Evolutionary conservation across 805 yeast species (phyloP), one percentile per base, ranked within the genome.

Genomic region (Monosporozyma solicola): DNA sequence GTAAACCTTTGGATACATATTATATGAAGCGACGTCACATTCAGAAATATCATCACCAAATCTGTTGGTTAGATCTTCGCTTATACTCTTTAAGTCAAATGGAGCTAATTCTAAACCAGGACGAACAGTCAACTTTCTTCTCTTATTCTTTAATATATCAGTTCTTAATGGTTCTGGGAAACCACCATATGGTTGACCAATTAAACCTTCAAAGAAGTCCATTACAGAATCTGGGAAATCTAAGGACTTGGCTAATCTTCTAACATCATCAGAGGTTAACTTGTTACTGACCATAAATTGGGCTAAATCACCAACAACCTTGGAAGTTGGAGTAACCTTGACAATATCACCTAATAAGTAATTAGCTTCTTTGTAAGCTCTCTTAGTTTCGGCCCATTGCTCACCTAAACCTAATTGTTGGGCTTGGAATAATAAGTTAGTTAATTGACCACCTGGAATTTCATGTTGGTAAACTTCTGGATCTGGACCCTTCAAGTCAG

Each of bases 171-270:
- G 99, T 75, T 94, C 99, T 55, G 99, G 99, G 96, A 94, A 94
- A 8, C 99, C 99, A 61, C 99, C 99, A 69, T 88, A 89, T 66
- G 99, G 99, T 61, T 94, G 94, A 69, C 99, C 99, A 87, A 94
- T 94, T 70, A 94, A 80, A 64, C 99, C 99, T 77, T 94, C 96
- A 80, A 94, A 90, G 82, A 94, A 94, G 73, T 94, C 99, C 70
- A 94, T 80, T 16, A 94, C 97, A 22, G 98, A 92, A 68, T 87
- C 97, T 58, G 99, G 99, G 96, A 94, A 92, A 74, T 94, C 99
- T 63, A 94, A 80, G 54, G 89, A 87, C 52, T 82, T 74, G 3
- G 99, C 99, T 61, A 94, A 81, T 68, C 85, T 84, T 69, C 76
- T 78, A 57, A 94, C 95, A 66, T 94, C 99, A 63, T 86, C 87